Evolutionary conservation across 805 yeast genomes (phyloP).

Genomic region (Candida boidinii): DNA sequence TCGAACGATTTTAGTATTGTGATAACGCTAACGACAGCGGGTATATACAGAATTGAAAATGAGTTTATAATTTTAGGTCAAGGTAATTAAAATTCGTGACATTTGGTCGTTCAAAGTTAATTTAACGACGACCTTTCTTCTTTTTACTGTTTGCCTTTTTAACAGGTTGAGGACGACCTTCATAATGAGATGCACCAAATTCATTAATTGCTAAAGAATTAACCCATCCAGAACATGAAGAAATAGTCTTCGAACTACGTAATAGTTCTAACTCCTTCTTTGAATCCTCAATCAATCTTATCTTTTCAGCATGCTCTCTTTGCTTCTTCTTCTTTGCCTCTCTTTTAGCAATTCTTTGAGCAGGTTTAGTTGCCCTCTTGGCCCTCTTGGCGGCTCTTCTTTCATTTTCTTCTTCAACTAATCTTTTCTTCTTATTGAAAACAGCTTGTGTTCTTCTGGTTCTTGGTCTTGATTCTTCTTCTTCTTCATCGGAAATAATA

Average conservation of each 20-base stretch:
- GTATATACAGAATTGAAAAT: too few species aligned
- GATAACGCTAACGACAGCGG: too few species aligned
- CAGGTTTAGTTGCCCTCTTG: constrained; percentile 22
- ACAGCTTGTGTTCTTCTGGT: constrained; percentile 27
- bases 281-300: constrained; percentile 15
- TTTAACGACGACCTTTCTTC: constrained; percentile 8
- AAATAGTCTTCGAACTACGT: constrained; percentile 30
- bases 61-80: too few species aligned
- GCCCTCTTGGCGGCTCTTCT: constrained; percentile 24
- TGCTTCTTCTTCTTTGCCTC: constrained; percentile 24
- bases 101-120: too few species aligned
- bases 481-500: constrained; percentile 6
- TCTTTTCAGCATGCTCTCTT: constrained; percentile 25
- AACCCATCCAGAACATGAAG: constrained; percentile 52
- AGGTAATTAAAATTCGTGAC: too few species aligned
- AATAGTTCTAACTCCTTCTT: constrained; percentile 23
- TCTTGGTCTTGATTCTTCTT: constrained; percentile 17
- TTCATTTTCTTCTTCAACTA: constrained; percentile 17
- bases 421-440: constrained; percentile 17
- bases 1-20: too few species aligned
- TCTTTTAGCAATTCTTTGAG: constrained; percentile 27
- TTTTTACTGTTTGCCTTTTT: constrained; percentile 8
- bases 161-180: constrained; percentile 29
- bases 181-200: constrained; percentile 45
- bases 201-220: constrained; percentile 47